Conservation (phyloP, 768 basidiomycete genomes). For the Coprinellus micaceus region DNA sequence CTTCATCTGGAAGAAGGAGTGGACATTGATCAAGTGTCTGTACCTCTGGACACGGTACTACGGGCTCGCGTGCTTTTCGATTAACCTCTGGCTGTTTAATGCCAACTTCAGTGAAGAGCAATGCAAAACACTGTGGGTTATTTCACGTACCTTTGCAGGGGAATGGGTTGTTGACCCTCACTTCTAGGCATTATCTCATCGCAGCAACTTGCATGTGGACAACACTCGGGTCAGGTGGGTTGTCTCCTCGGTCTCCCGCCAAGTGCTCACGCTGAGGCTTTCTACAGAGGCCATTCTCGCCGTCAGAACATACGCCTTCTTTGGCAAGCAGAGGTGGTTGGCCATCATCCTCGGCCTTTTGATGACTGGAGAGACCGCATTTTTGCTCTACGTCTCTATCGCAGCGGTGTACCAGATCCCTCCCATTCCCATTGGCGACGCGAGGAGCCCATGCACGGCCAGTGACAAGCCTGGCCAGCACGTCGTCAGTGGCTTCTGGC, state of each 20-base stretch:
- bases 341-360: constrained; percentile 6
- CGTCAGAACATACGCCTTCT: constrained; percentile 15
- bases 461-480: constrained; percentile 16
- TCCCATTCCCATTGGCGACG: constrained; percentile 6
- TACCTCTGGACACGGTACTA: constrained; percentile 17
- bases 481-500: constrained; percentile 16
- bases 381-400: constrained; percentile 15
- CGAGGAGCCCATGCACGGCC: constrained; percentile 12
- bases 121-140: constrained; percentile 13
- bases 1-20: constrained; percentile 15
- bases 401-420: constrained; percentile 15
- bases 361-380: constrained; percentile 11
- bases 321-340: constrained; percentile 11
- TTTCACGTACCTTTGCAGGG: not conserved
- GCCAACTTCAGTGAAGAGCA: constrained; percentile 10
- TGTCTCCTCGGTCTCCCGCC: not conserved
- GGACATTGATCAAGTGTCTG: constrained; percentile 13
- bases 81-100: constrained; percentile 16
- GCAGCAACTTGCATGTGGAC: constrained; percentile 17
- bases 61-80: constrained; percentile 11
- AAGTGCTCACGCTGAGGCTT: not conserved
- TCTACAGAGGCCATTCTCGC: constrained; percentile 14
- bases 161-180: not conserved
- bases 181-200: constrained; percentile 13
- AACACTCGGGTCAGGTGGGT: constrained; percentile 13